Conservation (phyloP, 2,329 filamentous ascomycete species). For the Aureobasidium pullulans region DNA sequence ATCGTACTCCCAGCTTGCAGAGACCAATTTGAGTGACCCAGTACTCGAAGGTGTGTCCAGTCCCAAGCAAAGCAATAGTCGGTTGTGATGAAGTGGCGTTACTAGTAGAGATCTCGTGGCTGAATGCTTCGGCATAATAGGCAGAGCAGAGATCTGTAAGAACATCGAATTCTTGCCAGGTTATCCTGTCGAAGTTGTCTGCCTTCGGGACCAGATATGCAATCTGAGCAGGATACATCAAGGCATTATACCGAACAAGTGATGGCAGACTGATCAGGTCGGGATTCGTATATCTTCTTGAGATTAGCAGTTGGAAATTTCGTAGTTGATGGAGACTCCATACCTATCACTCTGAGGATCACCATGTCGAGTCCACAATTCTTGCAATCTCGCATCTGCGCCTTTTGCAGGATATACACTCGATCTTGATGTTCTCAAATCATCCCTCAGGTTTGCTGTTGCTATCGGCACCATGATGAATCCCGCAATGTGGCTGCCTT, state of each 20-base stretch:
- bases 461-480: background rate
- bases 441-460: background rate
- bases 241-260: slow-evolving; percentile 23
- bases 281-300: slow-evolving; percentile 22
- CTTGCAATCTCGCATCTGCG: slow-evolving; percentile 20
- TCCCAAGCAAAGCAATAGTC: slow-evolving; percentile 25
- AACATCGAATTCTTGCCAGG: slow-evolving; percentile 18
- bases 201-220: slow-evolving; percentile 24
- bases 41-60: slow-evolving; percentile 24
- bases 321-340: background rate
- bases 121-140: slow-evolving; percentile 20
- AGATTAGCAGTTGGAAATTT: background rate
- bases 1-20: slow-evolving; percentile 25
- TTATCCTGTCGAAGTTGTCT: slow-evolving; percentile 21
- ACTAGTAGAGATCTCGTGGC: slow-evolving; percentile 20
- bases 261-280: slow-evolving; percentile 24
- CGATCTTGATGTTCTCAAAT: slow-evolving; percentile 16
- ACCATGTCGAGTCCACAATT: slow-evolving; percentile 28
- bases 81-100: slow-evolving; percentile 23
- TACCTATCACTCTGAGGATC: slow-evolving; percentile 20
- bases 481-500: background rate
- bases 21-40: slow-evolving; percentile 26
- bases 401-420: slow-evolving; percentile 21
- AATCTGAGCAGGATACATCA: slow-evolving; percentile 19
- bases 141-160: slow-evolving; percentile 21